Percentiles rank a stretch among this genome's conserved stretches.
Conservation (phyloP, 179 eudicot genomes). For the Pouteria campechiana region DNA sequence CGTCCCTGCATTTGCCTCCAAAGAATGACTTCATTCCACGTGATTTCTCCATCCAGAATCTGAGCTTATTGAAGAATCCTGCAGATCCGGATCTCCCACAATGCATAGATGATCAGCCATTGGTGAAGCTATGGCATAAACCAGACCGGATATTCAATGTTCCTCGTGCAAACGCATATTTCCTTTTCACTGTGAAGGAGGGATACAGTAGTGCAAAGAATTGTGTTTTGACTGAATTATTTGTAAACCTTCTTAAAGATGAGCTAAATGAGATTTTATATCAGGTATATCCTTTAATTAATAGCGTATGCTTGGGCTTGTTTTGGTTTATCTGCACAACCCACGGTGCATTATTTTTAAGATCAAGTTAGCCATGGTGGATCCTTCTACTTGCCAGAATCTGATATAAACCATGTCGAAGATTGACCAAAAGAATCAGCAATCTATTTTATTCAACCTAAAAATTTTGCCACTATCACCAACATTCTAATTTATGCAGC, state of each 20-base stretch:
- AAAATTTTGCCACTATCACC: no score
- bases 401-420: no score
- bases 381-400: no score
- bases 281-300: no score
- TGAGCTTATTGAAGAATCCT: constrained; percentile 21
- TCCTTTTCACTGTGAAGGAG: constrained; percentile 67
- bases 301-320: no score
- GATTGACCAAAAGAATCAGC: no score
- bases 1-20: constrained; percentile 69
- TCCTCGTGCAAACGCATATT: constrained; percentile 97
- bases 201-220: constrained; percentile 51
- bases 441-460: no score
- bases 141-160: constrained; percentile 70
- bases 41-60: constrained; percentile 64
- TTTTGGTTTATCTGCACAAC: no score
- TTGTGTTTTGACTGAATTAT: constrained; percentile 78
- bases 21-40: constrained; percentile 82
- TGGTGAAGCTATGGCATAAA: constrained; percentile 85
- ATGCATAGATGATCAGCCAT: constrained; percentile 80
- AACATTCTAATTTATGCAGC: no score
- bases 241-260: constrained; percentile 73
- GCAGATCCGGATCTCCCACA: constrained; percentile 33
- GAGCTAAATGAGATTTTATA: constrained; percentile 86
- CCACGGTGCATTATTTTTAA: no score
- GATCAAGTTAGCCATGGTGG: no score